These are phyloP conservation scores for Pichia phayaonensis DNA, from an alignment of 805 yeast species.

Conservation along the genomic window DNA sequence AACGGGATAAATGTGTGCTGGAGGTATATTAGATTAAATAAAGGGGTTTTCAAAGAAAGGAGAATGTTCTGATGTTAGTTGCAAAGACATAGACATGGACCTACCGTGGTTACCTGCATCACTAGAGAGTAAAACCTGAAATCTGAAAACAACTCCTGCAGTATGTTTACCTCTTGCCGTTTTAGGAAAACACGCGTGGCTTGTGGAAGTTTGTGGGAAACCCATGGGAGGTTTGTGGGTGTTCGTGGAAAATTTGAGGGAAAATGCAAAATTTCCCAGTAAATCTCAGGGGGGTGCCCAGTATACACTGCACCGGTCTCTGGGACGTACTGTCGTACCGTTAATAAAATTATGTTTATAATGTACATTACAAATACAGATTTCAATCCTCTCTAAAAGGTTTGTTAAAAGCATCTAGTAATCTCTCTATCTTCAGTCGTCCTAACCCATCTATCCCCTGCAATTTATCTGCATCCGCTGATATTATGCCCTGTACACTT, in stretches of 20 bases:
- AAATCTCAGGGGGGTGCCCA: neutral
- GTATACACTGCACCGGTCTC: neutral
- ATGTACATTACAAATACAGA: too few relatives aligned
- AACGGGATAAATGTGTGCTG: too few relatives aligned
- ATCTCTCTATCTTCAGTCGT: slow-evolving; percentile 1
- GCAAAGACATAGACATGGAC: neutral
- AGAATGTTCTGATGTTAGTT: too few relatives aligned
- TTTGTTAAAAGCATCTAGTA: slow-evolving; percentile 6
- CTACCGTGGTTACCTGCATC: neutral
- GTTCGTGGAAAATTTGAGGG: too few relatives aligned
- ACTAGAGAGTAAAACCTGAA: neutral
- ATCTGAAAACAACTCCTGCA: neutral
- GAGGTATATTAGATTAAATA: too few relatives aligned
- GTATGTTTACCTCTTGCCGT: neutral
- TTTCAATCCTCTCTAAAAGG: slow-evolving; percentile 1
- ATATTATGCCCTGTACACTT: slow-evolving; percentile 2
- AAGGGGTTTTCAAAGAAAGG: neutral
- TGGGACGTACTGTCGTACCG: neutral
- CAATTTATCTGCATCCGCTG: slow-evolving; percentile 1
- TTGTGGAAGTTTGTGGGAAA: neutral
- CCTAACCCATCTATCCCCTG: slow-evolving; percentile 10
- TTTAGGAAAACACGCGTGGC: neutral
- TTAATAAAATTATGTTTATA: too few relatives aligned
- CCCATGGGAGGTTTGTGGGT: too few relatives aligned
- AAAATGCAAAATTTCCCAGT: neutral